These are phyloP conservation scores for Laetiporus sulphureus DNA, from an alignment of 1,284 basidiomycete species.

Conservation along the genomic window DNA sequence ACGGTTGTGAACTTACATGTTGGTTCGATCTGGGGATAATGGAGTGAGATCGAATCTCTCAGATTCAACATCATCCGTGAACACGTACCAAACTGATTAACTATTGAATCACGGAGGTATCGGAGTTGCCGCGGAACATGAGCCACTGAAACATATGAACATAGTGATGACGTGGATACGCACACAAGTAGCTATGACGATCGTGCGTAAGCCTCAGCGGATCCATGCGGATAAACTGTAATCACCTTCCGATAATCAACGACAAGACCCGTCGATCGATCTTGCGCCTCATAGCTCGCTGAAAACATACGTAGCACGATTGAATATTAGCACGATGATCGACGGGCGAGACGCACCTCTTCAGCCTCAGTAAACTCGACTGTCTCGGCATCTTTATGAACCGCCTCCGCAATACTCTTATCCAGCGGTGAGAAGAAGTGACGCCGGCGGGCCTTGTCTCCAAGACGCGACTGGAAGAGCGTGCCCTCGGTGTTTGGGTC, in stretches of 20 bases:
- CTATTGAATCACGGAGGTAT: slow-evolving; percentile 24
- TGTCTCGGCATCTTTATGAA: slow-evolving; percentile 39
- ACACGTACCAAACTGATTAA: slow-evolving; percentile 46
- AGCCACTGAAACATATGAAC: background rate
- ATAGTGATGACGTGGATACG: background rate
- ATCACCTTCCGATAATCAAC: slow-evolving; percentile 40
- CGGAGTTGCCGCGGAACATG: background rate
- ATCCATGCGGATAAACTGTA: slow-evolving; percentile 1
- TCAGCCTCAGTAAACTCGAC: slow-evolving; percentile 41
- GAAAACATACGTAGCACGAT: background rate
- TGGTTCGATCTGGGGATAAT: slow-evolving; percentile 51
- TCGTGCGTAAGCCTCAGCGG: background rate
- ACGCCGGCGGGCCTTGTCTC: slow-evolving; percentile 8
- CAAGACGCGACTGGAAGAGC: slow-evolving; percentile 19
- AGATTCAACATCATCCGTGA: no score
- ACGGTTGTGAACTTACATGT: slow-evolving; percentile 28
- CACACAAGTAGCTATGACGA: background rate
- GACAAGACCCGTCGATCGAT: slow-evolving; percentile 42
- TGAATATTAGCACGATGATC: no score
- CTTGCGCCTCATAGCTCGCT: slow-evolving; percentile 27
- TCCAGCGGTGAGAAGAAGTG: slow-evolving; percentile 44
- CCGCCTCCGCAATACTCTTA: slow-evolving; percentile 37
- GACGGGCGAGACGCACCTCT: no score
- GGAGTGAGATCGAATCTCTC: background rate
- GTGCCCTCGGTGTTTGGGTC: slow-evolving; percentile 20